Percentiles rank a stretch among this genome's conserved stretches.
Evolutionary conservation across 441 rosid species (phyloP).

Genomic region (Omphalea diandra): DNA sequence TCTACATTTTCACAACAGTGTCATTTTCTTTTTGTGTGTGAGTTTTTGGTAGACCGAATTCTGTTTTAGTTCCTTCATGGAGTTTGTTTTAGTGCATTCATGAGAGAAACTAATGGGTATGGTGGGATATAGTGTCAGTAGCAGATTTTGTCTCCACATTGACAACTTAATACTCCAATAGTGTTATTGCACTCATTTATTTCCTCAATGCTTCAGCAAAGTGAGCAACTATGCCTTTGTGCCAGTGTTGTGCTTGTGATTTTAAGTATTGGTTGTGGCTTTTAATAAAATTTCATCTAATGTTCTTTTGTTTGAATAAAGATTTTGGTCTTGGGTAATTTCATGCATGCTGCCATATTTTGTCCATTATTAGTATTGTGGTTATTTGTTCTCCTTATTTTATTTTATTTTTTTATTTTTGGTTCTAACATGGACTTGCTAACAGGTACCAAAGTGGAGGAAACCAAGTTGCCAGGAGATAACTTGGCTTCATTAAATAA

Average conservation of each 20-base stretch:
- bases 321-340: not conserved
- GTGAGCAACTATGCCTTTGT: not conserved
- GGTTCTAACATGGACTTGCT: not conserved
- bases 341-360: not conserved
- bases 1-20: not conserved
- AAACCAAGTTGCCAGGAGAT: constrained; percentile 42
- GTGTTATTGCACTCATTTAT: not conserved
- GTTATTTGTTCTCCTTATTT: not conserved
- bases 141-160: not conserved
- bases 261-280: not conserved
- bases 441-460: constrained; percentile 48
- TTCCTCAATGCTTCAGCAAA: not conserved
- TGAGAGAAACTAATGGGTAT: not conserved
- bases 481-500: constrained; percentile 44
- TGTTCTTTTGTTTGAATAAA: not conserved
- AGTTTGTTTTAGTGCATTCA: not conserved
- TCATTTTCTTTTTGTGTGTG: not conserved
- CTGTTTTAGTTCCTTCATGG: not conserved
- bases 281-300: not conserved
- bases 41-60: not conserved
- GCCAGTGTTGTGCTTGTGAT: not conserved
- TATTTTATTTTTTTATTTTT: not conserved
- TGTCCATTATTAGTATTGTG: not conserved
- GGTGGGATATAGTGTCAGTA: not conserved
- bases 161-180: not conserved